Conservation (phyloP, 805 yeast species). For the Naumovozyma castellii region DNA sequence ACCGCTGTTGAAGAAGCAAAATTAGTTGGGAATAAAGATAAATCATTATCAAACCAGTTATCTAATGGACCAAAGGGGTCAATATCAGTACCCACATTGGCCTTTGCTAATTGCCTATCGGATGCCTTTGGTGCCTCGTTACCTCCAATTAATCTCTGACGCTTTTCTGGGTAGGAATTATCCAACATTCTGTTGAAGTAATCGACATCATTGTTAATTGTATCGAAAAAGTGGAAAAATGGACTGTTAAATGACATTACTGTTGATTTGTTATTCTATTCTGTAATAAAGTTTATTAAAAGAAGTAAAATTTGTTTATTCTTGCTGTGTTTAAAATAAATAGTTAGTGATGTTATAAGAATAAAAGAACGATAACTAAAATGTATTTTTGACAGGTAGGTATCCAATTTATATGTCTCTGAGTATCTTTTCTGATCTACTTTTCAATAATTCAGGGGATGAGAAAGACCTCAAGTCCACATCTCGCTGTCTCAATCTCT, state of each 20-base stretch:
- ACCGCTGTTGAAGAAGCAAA: constrained; percentile 16
- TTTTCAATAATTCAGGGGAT: neutral
- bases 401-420: too few species aligned
- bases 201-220: constrained; percentile 35
- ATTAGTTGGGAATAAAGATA: constrained; percentile 22
- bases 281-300: neutral
- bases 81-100: constrained; percentile 2
- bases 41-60: constrained; percentile 20
- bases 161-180: constrained; percentile 14
- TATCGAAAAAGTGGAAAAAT: constrained; percentile 37
- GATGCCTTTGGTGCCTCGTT: constrained; percentile 4
- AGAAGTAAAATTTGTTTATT: neutral
- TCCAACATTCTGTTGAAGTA: constrained; percentile 31
- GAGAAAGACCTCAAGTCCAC: too few species aligned
- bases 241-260: constrained; percentile 33
- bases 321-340: neutral
- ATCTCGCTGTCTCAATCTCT: too few species aligned
- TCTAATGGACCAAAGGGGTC: constrained; percentile 8
- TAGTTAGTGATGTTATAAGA: neutral
- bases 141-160: constrained; percentile 10
- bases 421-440: too few species aligned
- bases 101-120: constrained; percentile 4
- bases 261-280: neutral
- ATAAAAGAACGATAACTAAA: too few species aligned
- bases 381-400: too few species aligned